Conservation (phyloP, 768 basidiomycete genomes). For the Guyanaporus albipodus region DNA sequence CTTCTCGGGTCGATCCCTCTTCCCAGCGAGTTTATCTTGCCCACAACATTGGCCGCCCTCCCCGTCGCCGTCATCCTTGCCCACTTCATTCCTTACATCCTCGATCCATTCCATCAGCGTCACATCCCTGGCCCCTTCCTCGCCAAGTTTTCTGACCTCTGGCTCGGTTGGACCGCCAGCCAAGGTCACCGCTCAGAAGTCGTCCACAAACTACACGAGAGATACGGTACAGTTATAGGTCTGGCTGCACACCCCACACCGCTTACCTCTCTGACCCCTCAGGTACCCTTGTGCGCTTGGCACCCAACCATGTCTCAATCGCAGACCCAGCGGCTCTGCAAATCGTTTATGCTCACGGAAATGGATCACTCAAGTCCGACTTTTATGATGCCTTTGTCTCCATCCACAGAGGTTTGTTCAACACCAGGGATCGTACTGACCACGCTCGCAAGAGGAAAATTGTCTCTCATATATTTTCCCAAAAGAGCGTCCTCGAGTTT, state of each 20-base stretch:
- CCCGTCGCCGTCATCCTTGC: conserved; percentile 18
- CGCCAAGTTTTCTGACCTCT: conserved; percentile 68
- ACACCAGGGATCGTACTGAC: conserved; percentile 69
- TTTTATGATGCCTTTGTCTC: conserved; percentile 82
- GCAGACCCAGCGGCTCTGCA: conserved; percentile 74
- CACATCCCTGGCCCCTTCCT: conserved; percentile 63
- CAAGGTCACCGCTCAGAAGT: conserved; percentile 72
- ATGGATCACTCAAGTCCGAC: conserved; percentile 74
- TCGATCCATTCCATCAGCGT: conserved; percentile 58
- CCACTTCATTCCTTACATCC: conserved; percentile 47
- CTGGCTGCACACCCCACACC: neutral
- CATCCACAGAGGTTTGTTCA: conserved; percentile 70
- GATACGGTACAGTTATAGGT: conserved; percentile 53
- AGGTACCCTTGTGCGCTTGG: conserved; percentile 68
- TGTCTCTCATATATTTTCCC: conserved; percentile 78
- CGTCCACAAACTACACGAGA: conserved; percentile 69
- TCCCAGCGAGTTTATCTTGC: neutral
- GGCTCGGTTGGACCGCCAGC: conserved; percentile 64
- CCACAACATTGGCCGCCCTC: conserved; percentile 8
- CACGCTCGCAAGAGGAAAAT: conserved; percentile 92
- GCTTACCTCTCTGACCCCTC: neutral
- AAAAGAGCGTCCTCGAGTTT: conserved; percentile 83
- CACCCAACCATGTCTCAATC: conserved; percentile 74
- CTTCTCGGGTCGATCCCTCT: conserved; percentile 12
- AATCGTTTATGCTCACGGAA: conserved; percentile 77